These are phyloP conservation scores for Cyberlindnera euphorbiiphila DNA, from an alignment of 805 yeast genomes.

Conservation along the genomic window DNA sequence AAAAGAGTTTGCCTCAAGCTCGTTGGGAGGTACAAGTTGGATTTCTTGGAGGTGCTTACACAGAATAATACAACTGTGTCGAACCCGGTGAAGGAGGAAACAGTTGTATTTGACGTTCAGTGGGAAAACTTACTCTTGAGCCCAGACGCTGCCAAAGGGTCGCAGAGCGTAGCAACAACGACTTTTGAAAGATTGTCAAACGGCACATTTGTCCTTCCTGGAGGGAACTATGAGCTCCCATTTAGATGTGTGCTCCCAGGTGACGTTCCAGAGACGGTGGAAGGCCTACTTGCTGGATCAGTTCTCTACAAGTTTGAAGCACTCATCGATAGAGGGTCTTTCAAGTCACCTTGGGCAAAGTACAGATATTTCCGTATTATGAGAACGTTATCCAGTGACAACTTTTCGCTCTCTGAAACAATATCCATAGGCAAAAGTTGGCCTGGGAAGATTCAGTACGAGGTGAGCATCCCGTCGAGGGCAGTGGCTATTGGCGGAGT, in stretches of 20 bases:
- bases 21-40: conserved; percentile 60
- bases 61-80: conserved; percentile 35
- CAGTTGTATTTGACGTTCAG: conserved; percentile 59
- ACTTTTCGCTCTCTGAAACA: conserved; percentile 70
- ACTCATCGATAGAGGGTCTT: conserved; percentile 60
- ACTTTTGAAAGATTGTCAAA: conserved; percentile 9
- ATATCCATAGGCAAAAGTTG: conserved; percentile 88
- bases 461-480: conserved; percentile 76
- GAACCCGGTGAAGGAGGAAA: conserved; percentile 45
- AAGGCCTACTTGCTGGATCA: conserved; percentile 79
- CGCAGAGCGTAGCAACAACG: conserved; percentile 4
- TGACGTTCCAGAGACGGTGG: conserved; percentile 74
- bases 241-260: conserved; percentile 82
- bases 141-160: conserved; percentile 30
- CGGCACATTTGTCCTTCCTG: conserved; percentile 41
- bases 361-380: conserved; percentile 69
- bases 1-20: conserved; percentile 58
- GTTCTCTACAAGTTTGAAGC: conserved; percentile 71
- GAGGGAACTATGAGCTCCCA: conserved; percentile 85
- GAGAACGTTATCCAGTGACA: conserved; percentile 77
- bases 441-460: conserved; percentile 86
- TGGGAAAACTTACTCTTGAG: conserved; percentile 58
- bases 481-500: conserved; percentile 84
- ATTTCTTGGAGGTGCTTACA: conserved; percentile 44
- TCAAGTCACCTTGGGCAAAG: conserved; percentile 43